These are phyloP conservation scores for Alternaria atra DNA, from an alignment of 2,329 filamentous ascomycete genomes.

Conservation along the genomic window DNA sequence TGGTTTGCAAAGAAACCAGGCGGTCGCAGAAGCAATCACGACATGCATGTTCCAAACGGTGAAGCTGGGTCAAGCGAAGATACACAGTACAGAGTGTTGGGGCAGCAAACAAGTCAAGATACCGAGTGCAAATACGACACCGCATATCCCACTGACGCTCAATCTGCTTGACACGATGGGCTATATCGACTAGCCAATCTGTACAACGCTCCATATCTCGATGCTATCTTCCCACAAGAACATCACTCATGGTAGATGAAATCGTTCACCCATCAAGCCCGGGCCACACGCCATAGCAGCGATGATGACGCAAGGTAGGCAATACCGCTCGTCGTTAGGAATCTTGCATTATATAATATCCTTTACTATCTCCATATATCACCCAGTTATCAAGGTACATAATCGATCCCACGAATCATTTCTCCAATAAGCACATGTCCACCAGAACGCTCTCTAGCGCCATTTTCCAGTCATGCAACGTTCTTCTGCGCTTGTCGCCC, in stretches of 20 bases:
- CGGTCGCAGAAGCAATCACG: too few species aligned
- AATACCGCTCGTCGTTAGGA: neutral
- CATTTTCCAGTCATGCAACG: neutral
- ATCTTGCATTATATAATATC: neutral
- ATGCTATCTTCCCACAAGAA: too few species aligned
- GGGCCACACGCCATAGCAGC: neutral
- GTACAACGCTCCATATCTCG: neutral
- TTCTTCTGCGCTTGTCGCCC: neutral
- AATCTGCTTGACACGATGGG: neutral
- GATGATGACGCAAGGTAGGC: neutral
- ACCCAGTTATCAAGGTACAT: neutral
- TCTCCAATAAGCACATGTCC: rapidly evolving
- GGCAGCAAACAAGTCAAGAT: neutral
- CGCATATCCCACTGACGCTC: neutral
- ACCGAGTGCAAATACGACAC: neutral
- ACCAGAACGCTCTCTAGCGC: neutral
- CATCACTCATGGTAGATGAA: too few species aligned
- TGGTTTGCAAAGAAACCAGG: too few species aligned
- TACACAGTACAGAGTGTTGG: too few species aligned
- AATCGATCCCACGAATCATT: neutral
- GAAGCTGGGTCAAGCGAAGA: neutral
- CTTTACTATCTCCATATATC: neutral
- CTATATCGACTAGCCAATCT: neutral
- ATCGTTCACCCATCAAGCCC: neutral
- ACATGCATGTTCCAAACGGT: neutral